Evolutionary conservation across 495 filamentous ascomycete species (phyloP).

Genomic region (Tuber brumale): DNA sequence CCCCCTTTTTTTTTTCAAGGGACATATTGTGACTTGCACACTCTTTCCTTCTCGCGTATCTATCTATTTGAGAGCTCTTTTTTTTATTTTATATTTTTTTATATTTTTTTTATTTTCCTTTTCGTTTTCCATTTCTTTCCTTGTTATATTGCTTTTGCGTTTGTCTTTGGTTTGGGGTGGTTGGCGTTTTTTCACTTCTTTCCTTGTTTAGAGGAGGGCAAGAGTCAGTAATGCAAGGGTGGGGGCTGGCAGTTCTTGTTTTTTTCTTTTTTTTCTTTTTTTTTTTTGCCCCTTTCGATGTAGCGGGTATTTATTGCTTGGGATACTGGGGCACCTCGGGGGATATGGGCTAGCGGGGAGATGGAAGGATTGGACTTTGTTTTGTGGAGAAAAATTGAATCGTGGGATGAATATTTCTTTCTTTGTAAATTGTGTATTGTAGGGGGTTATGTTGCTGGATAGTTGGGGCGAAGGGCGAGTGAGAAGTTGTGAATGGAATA

Average conservation of each 20-base stretch:
- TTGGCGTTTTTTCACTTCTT: slow-evolving; percentile 24
- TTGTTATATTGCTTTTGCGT: slow-evolving; percentile 23
- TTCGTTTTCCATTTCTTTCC: slow-evolving; percentile 4
- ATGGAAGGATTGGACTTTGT: not conserved
- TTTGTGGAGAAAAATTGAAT: not conserved
- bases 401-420: not conserved
- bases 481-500: not conserved
- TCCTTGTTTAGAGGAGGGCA: slow-evolving; percentile 7
- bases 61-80: not conserved
- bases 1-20: not conserved
- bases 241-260: slow-evolving; percentile 5
- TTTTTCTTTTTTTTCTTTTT: not conserved
- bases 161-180: slow-evolving; percentile 28
- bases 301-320: slow-evolving; percentile 5
- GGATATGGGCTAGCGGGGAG: not conserved
- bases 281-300: not conserved
- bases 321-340: not conserved
- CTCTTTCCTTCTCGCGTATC: slow-evolving; percentile 12
- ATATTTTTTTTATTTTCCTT: slow-evolving; percentile 1
- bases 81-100: slow-evolving; percentile 8
- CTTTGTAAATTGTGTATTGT: not conserved
- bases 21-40: slow-evolving; percentile 19
- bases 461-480: not conserved
- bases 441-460: not conserved
- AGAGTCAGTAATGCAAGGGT: not conserved